Evolutionary conservation across 2,329 filamentous ascomycete genomes (phyloP).

Genomic region (Aspergillus intermedius): DNA sequence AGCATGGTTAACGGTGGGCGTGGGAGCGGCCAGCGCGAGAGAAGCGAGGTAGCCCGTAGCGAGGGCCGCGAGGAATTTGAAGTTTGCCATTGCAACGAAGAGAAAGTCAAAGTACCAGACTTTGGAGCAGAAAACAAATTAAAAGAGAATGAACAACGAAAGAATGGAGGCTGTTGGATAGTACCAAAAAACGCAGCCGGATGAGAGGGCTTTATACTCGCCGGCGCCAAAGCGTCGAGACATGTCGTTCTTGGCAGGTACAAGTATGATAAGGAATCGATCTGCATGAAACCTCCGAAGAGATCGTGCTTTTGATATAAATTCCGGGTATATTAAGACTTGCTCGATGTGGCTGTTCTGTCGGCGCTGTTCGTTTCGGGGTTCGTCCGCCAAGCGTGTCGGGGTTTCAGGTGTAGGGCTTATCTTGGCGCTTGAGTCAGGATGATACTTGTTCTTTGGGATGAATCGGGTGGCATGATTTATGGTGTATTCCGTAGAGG

Average conservation of each 20-base stretch:
- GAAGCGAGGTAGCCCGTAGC: slow-evolving; percentile 7
- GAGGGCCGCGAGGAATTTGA: slow-evolving; percentile 18
- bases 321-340: neutral
- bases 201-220: neutral
- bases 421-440: too few relatives aligned
- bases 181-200: neutral
- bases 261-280: neutral
- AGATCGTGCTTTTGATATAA: neutral
- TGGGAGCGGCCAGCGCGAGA: slow-evolving; percentile 21
- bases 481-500: too few relatives aligned
- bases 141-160: neutral
- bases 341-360: neutral
- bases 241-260: neutral
- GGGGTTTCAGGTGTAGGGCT: neutral
- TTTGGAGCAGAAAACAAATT: neutral
- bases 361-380: neutral
- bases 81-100: slow-evolving; percentile 16
- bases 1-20: slow-evolving; percentile 11
- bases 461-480: too few relatives aligned
- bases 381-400: neutral
- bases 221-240: neutral
- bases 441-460: too few relatives aligned
- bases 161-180: neutral
- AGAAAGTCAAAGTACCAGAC: neutral
- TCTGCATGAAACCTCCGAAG: neutral